Base-by-base conservation (phyloP, 768 basidiomycete genomes). In the Suillus cothurnatus region DNA sequence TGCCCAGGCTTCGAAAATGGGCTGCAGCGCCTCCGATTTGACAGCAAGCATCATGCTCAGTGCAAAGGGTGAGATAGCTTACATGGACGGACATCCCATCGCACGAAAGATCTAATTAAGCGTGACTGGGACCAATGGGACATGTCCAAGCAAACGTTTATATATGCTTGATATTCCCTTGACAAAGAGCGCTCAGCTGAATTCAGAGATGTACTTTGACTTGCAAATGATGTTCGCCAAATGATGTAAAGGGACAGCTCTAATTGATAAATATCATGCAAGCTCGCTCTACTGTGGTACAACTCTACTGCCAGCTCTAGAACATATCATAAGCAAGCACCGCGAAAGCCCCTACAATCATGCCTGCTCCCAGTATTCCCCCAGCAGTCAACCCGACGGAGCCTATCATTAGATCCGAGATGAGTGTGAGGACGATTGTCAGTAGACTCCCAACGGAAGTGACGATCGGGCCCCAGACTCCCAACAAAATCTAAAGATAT, bases 401-500 rank as follows among this genome's bases (percentile, higher is more conserved):
- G 26, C 93, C 88, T 66, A 95, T 90, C 21, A 89, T 68, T 9
- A 90, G 81, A 76, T 98, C 95, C 49, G 91, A 87, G 19, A 93
- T 71, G 56, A 95, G 86, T 17, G 95, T 92, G 58, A 97, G 83
- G 43, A 97, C 93, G 69, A 97, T 96, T 6, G 95, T 95, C n/a
- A 97, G 83, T n/a, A 99, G 84, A 76, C 87, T 94, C 53, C 94
- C 95, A 38, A 97, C 95, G 2, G 93, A 94, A 11, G 89, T 88
- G 50, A 94, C 85, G 49, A 95, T 87, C 7, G 94, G 94, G 4
- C 94, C 94, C 92, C 93, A 95, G 32, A 92, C 77, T 32, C 91
- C 92, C 57, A 97, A 80, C 4, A 97, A 81, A 62, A 92, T 83
- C 93, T 95, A 61, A 55, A 32, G 41, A 57, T 36, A 26, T 38